These are phyloP conservation scores for Themeda triandra DNA, from an alignment of 176 grass and related monocot genomes.

Conservation along the genomic window DNA sequence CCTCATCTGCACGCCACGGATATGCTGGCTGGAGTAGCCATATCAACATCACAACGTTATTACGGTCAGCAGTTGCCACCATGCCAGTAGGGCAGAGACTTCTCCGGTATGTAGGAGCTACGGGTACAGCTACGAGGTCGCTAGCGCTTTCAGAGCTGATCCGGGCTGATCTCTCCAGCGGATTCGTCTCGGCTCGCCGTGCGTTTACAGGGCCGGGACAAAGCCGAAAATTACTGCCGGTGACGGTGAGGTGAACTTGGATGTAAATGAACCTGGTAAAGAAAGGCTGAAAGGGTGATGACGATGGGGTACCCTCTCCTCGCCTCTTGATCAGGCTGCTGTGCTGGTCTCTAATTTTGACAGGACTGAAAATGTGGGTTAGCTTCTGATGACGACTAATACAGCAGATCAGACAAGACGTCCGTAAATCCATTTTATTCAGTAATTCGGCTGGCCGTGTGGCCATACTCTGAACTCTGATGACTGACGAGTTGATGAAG, in stretches of 20 bases:
- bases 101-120: not conserved
- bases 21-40: not conserved
- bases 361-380: not conserved
- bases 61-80: not conserved
- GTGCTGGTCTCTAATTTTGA: not conserved
- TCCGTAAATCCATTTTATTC: not conserved
- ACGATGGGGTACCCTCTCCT: not conserved
- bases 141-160: not conserved
- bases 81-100: not conserved
- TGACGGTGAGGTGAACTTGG: not conserved
- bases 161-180: not conserved
- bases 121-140: not conserved
- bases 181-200: no score
- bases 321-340: not conserved
- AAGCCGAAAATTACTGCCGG: not conserved
- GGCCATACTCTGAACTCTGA: not conserved
- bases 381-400: not conserved
- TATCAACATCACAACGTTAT: not conserved
- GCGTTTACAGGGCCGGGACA: not conserved
- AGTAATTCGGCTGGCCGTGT: no score
- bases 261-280: not conserved
- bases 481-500: not conserved
- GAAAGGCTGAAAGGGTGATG: not conserved
- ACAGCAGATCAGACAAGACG: not conserved
- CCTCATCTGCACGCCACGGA: conserved; percentile 28